Evolutionary conservation across 257 asterid genomes (phyloP).

Genomic region (Prunella vulgaris): DNA sequence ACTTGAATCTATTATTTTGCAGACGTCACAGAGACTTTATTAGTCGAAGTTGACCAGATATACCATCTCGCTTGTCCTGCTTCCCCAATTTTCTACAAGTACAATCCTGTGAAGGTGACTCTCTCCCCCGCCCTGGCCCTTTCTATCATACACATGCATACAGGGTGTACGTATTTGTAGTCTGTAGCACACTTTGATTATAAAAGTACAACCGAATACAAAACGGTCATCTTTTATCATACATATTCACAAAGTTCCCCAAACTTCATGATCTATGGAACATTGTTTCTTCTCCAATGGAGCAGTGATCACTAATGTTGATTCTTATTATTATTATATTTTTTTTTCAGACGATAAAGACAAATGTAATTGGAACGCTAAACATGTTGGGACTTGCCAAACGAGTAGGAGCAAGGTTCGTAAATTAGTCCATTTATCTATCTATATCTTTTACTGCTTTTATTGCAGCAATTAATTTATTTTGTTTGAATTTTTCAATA

Average conservation of each 20-base stretch:
- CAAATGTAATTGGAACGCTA: conserved; percentile 89
- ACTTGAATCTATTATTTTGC: conserved; percentile 6
- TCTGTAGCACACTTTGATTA: not conserved
- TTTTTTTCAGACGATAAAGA: conserved; percentile 98
- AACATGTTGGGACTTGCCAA: conserved; percentile 99
- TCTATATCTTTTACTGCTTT: not conserved
- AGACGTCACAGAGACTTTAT: conserved; percentile 90
- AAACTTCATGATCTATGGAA: not conserved
- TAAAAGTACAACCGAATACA: not conserved
- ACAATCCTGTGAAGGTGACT: conserved; percentile 91
- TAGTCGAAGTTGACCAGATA: conserved; percentile 87
- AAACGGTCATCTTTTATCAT: not conserved
- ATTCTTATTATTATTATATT: not conserved
- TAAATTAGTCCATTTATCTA: not conserved
- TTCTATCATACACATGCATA: no score
- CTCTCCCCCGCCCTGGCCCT: not conserved
- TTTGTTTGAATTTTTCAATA: conserved; percentile 16
- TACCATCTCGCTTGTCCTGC: conserved; percentile 99
- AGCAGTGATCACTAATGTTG: not conserved
- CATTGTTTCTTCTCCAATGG: not conserved
- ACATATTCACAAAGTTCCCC: not conserved
- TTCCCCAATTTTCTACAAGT: conserved; percentile 94
- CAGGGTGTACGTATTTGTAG: no score
- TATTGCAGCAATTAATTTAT: not conserved
- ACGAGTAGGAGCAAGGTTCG: conserved; percentile 95